Evolutionary conservation across 2,329 filamentous ascomycete species (phyloP).

Genomic region (Fonsecaea multimorphosa): DNA sequence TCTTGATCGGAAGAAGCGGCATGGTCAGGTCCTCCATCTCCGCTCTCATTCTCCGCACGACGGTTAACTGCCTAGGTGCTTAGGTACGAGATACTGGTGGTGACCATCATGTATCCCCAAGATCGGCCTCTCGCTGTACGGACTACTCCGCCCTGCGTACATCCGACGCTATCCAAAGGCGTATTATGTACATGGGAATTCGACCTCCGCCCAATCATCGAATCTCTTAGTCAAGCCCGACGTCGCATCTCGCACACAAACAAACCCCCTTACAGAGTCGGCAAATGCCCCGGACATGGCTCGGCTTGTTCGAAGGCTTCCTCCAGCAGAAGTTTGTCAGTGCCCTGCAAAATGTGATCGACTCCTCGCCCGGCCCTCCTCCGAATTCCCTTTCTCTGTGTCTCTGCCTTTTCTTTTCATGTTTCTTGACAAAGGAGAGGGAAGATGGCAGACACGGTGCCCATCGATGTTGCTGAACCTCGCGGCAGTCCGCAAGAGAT

Average conservation of each 20-base stretch:
- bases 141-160: constrained; percentile 2
- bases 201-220: constrained; percentile 3
- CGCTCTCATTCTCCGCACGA: background rate
- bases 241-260: background rate
- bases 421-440: background rate
- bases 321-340: background rate
- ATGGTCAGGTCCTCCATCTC: background rate
- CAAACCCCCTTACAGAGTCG: background rate
- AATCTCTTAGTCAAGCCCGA: constrained; percentile 11
- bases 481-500: background rate
- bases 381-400: background rate
- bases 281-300: constrained; percentile 4
- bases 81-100: no score
- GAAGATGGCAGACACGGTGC: constrained; percentile 26
- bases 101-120: background rate
- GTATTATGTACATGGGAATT: background rate
- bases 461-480: constrained; percentile 12
- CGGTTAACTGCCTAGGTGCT: background rate
- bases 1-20: constrained; percentile 1
- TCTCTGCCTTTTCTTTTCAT: background rate
- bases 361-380: background rate
- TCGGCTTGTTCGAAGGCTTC: background rate
- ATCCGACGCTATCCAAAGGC: constrained; percentile 1
- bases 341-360: constrained; percentile 1
- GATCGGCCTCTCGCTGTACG: background rate